A percentile compares a stretch with the other conserved stretches of the same genome.
Conservation (phyloP, 148 eudicot genomes). For the Selenicereus undatus region DNA sequence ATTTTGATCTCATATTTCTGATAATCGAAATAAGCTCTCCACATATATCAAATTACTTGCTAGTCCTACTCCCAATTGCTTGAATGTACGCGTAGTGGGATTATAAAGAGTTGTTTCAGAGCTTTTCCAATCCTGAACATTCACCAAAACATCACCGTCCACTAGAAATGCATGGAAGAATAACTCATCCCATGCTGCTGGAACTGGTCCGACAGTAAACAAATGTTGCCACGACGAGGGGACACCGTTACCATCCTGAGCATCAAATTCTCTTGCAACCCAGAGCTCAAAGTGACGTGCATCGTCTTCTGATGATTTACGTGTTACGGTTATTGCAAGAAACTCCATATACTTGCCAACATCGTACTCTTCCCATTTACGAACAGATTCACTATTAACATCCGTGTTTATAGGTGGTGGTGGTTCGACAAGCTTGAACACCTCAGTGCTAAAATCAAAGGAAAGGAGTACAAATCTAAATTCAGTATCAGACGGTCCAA, state of each 20-base stretch:
- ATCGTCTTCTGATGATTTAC: not conserved
- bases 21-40: not conserved
- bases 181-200: not conserved
- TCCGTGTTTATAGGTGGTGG: not conserved
- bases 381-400: not conserved
- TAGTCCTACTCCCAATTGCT: not conserved
- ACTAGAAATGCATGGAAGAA: not conserved
- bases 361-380: not conserved
- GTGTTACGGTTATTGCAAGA: not conserved
- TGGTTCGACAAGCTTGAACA: slow-evolving; percentile 4
- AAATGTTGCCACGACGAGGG: slow-evolving; percentile 15
- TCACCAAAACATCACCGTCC: not conserved
- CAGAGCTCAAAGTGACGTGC: not conserved
- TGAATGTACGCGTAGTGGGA: not conserved
- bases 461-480: not conserved
- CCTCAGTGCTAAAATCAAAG: slow-evolving; percentile 16
- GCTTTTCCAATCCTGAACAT: not conserved
- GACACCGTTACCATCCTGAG: not conserved
- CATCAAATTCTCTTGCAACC: slow-evolving; percentile 13
- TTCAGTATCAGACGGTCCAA: too few relatives aligned
- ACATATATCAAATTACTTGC: not conserved
- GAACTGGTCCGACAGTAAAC: slow-evolving; percentile 11
- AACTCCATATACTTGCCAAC: slow-evolving; percentile 7
- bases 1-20: not conserved
- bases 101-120: not conserved